Evolutionary conservation across 768 basidiomycete genomes (phyloP).

Genomic region (Gautieria morchelliformis): DNA sequence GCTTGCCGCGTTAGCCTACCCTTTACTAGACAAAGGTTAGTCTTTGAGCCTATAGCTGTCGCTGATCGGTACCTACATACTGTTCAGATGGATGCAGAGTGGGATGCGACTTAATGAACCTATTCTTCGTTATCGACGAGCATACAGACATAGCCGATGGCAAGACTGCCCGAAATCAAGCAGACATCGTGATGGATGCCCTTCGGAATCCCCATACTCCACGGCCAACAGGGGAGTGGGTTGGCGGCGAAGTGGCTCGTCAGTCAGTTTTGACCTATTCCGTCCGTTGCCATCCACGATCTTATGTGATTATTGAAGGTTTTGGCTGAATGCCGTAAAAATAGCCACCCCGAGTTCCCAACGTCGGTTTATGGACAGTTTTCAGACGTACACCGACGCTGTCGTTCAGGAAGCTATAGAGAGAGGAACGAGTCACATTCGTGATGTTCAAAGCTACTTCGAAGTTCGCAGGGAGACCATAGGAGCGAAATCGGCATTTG

Average conservation of each 20-base stretch:
- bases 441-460: too few species aligned
- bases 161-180: conserved; percentile 21
- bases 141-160: conserved; percentile 33
- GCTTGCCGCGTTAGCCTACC: conserved; percentile 30
- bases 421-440: too few species aligned
- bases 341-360: neutral
- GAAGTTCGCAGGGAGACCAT: conserved; percentile 18
- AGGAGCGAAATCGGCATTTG: conserved; percentile 16
- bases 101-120: conserved; percentile 39
- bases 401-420: too few species aligned
- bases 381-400: conserved; percentile 15
- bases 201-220: conserved; percentile 27
- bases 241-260: conserved; percentile 33
- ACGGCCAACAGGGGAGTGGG: conserved; percentile 25
- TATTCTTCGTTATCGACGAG: conserved; percentile 43
- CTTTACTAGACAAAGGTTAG: conserved; percentile 25
- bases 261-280: too few species aligned
- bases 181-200: conserved; percentile 30
- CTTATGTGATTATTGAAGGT: too few species aligned
- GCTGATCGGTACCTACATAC: neutral
- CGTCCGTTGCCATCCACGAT: too few species aligned
- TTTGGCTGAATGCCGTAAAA: conserved; percentile 2
- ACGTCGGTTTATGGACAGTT: conserved; percentile 15
- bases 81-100: too few species aligned
- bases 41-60: neutral